Evolutionary conservation across 208 protist genomes (phyloP), one percentile per base, ranked within the genome.

Genomic region (Trichomonas gallinae): DNA sequence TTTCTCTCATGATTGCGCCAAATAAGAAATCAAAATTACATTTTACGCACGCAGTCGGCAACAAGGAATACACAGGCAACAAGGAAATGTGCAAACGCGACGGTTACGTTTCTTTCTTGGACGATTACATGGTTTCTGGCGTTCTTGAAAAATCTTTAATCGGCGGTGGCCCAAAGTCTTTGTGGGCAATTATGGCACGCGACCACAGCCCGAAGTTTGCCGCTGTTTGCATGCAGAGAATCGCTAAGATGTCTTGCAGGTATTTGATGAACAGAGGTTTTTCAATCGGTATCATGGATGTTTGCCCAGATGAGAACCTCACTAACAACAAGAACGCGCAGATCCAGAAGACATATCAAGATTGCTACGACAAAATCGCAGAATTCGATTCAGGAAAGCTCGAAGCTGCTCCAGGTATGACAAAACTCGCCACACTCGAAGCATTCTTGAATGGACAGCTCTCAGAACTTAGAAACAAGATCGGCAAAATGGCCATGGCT

Each of bases 131-230:
- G 44, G 97, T 99, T 81, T 98, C 98, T 38, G 99, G 99, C 0
- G 98, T 98, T 8, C 97, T 99, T 0, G 99, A 99, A 97, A 99
- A 99, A 97, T 99, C 98, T 96, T 97, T 98, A 89, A 97, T 99
- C 11, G 99, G 99, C 38, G 98, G 98, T 93, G 98, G 97, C 81
- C 87, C 51, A 51, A 97, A 97, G 82, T 93, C 81, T 4, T 93
- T 98, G 26, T 97, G 97, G 44, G 97, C 96, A 96, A 63, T 97
- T 8, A 96, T 98, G 10, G 93, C 97, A 23, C 44, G 97, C 2
- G 96, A 97, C 63, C 85, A 82, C 44, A 88, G 87, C n/a, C 72
- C 96, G 26, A 51, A 96, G n/a, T 96, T 83, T 23, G 96, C 97
- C 0, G 97, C 97, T 2, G 23, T 46, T 23, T 82, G 89, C 63